A percentile compares a stretch with the other conserved stretches of the same genome.
Evolutionary conservation across 306 rosid species (phyloP).

Genomic region (Vigna mungo): DNA sequence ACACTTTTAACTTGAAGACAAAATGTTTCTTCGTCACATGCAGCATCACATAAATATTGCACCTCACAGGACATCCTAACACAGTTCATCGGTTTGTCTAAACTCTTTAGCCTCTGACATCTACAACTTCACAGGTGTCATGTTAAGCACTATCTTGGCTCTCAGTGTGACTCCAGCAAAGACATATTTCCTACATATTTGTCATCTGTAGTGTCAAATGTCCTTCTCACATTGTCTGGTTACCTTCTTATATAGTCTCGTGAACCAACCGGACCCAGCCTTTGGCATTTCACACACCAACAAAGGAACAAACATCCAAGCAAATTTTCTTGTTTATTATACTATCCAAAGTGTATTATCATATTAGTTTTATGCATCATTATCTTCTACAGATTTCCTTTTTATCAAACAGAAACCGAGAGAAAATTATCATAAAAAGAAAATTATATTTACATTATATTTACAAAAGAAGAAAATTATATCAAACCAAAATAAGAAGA

Average conservation of each 20-base stretch:
- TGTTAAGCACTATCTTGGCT: slow-evolving; percentile 21
- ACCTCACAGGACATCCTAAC: slow-evolving; percentile 36
- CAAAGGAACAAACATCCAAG: slow-evolving; percentile 54
- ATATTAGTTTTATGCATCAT: neutral
- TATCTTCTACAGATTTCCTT: neutral
- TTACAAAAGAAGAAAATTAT: no score
- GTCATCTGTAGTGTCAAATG: slow-evolving; percentile 23
- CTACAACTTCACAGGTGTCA: slow-evolving; percentile 28
- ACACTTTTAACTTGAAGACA: neutral
- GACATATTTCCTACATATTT: slow-evolving; percentile 37
- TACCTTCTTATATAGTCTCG: slow-evolving; percentile 57
- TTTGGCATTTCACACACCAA: slow-evolving; percentile 45
- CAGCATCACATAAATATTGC: slow-evolving; percentile 12
- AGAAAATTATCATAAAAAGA: no score
- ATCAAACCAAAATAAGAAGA: no score
- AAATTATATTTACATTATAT: no score
- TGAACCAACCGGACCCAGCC: slow-evolving; percentile 61
- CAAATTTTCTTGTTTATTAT: slow-evolving; percentile 1
- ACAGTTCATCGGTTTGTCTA: slow-evolving; percentile 14
- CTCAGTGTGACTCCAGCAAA: slow-evolving; percentile 24
- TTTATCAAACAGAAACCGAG: slow-evolving; percentile 31
- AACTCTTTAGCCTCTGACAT: slow-evolving; percentile 8
- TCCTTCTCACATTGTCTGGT: slow-evolving; percentile 47
- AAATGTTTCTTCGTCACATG: neutral
- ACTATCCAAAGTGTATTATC: neutral